Evolutionary conservation across 495 filamentous ascomycete genomes (phyloP), one percentile per base, ranked within the genome.

Genomic region (Aspergillus wentii): DNA sequence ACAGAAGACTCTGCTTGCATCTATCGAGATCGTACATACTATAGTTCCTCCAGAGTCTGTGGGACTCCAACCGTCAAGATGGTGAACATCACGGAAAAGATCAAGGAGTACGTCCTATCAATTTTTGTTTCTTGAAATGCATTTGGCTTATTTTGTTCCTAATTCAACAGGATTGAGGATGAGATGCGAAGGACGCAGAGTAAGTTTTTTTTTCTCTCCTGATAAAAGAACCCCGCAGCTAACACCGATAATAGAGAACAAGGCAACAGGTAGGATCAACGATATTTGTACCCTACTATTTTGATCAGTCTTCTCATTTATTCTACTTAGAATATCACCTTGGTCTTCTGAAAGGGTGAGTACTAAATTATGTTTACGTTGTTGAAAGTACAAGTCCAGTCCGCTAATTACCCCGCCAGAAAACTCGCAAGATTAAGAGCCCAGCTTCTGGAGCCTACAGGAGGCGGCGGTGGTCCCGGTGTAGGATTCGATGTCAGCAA

Each of bases 41-140:
- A n/a, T n/a, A n/a, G n/a, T n/a, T n/a, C 14, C 21, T 25, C 16
- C 33, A 40, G 59, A 54, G 51, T 54, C 45, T 56, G 47, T 51
- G 46, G 43, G 49, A 50, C 56, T 54, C 44, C 42, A 47, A 62
- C 68, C 59, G 71, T 41, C 79, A 88, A 75, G 49, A 98, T 99
- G 94, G 94, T 96, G 67, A 96, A 96, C 71, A 96, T 99, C 40
- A 95, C 92, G 36, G 94, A 99, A 31, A 97, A 95, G 77, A 99
- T 99, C 69, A 99, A 97, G 70, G 89, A 95, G 89, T 92, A 68
- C 52, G 83, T 63, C 5, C n/a, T 23, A 30, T 29, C 15, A 5
- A 4, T 11, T 6, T 21, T 16, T 15, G 14, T 10, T 17, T 10
- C 21, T 23, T 45, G 17, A 38, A 20, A n/a, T 4, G 9, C 34